These are phyloP conservation scores for Stephania yunnanensis DNA, from an alignment of 164 flowering plant genomes.

Conservation along the genomic window DNA sequence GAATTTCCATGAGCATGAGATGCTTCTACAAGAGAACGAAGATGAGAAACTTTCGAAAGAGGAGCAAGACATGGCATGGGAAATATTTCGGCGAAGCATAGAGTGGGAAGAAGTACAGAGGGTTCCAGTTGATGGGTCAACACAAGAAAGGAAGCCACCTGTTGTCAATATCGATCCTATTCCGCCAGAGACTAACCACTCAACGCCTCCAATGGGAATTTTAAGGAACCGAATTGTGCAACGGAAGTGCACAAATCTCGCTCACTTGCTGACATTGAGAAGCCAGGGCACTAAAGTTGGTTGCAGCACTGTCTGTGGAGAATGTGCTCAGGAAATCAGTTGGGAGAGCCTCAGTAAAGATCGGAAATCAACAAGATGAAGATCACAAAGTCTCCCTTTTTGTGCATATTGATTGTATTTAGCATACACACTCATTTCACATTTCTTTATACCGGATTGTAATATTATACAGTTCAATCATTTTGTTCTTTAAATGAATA, in stretches of 20 bases:
- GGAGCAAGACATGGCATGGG: conserved; percentile 99
- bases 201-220: conserved; percentile 19
- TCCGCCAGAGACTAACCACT: conserved; percentile 16
- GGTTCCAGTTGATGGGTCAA: conserved; percentile 38
- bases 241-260: conserved; percentile 72
- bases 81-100: conserved; percentile 48
- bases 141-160: conserved; percentile 29
- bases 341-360: conserved; percentile 54
- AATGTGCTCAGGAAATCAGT: conserved; percentile 72
- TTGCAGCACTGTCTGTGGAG: conserved; percentile 78
- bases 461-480: background rate
- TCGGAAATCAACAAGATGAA: conserved; percentile 13
- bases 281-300: conserved; percentile 75
- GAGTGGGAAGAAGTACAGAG: conserved; percentile 85
- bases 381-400: background rate
- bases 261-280: conserved; percentile 75
- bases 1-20: conserved; percentile 94
- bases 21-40: conserved; percentile 93
- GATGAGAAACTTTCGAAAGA: conserved; percentile 94
- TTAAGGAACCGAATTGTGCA: conserved; percentile 26
- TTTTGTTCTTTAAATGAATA: background rate
- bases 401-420: background rate
- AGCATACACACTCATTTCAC: background rate
- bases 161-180: conserved; percentile 14
- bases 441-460: background rate